Conservation (phyloP, 164 flowering plant species). For the Stephania cephalantha region DNA sequence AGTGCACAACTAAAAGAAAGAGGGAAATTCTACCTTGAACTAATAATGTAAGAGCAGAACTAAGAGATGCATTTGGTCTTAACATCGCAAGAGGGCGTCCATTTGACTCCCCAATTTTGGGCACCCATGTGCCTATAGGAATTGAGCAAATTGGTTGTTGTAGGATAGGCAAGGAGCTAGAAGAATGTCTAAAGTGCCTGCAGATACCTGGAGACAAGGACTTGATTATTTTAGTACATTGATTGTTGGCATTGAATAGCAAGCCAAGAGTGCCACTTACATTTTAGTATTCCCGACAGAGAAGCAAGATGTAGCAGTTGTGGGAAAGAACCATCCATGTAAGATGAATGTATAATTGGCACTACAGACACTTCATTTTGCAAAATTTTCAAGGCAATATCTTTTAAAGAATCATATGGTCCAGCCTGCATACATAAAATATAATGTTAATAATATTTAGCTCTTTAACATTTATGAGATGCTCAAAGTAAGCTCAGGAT, state of each 20-base stretch:
- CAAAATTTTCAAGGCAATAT: conserved; percentile 66
- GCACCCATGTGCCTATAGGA: conserved; percentile 93
- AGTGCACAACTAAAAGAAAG: conserved; percentile 1
- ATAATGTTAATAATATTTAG: not conserved
- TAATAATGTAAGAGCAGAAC: conserved; percentile 63
- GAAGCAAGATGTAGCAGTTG: conserved; percentile 89
- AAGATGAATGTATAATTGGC: conserved; percentile 65
- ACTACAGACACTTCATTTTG: conserved; percentile 71
- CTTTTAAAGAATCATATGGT: conserved; percentile 77
- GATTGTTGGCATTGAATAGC: conserved; percentile 4
- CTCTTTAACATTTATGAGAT: not conserved
- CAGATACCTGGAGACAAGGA: conserved; percentile 54
- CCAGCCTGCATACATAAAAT: conserved; percentile 52
- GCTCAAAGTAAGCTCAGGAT: not conserved
- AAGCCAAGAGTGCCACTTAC: conserved; percentile 37
- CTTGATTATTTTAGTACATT: conserved; percentile 17
- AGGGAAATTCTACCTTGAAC: conserved; percentile 51
- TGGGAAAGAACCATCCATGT: conserved; percentile 69
- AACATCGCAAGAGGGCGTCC: conserved; percentile 65
- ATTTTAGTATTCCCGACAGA: conserved; percentile 79
- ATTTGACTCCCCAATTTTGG: conserved; percentile 66
- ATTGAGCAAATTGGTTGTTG: conserved; percentile 44
- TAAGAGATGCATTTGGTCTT: conserved; percentile 72
- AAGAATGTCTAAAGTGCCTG: conserved; percentile 61
- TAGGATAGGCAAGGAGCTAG: conserved; percentile 43